Conservation (phyloP, 2,329 filamentous ascomycete genomes). For the Penicillium sp. region DNA sequence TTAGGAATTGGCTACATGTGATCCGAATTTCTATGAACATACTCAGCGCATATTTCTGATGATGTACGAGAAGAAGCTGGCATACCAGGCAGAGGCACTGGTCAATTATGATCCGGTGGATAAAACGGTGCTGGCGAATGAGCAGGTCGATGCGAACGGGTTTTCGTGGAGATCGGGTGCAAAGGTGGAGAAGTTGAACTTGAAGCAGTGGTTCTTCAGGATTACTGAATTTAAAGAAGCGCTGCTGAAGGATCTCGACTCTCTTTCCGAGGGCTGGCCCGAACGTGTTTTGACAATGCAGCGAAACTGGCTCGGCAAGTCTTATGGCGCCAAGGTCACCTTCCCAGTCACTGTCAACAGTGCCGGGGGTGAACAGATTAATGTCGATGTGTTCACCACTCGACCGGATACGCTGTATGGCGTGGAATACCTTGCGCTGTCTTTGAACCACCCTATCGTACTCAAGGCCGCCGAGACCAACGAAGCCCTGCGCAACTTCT, state of each 20-base stretch:
- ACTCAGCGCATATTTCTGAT: conserved; percentile 83
- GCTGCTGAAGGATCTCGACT: conserved; percentile 69
- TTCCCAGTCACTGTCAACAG: conserved; percentile 61
- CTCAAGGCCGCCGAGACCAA: conserved; percentile 60
- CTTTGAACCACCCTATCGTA: conserved; percentile 71
- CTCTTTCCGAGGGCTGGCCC: conserved; percentile 71
- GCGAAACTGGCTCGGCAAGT: conserved; percentile 84
- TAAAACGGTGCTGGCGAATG: conserved; percentile 85
- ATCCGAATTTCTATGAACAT: conserved; percentile 84
- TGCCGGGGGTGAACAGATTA: conserved; percentile 28
- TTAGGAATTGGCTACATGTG: conserved; percentile 81
- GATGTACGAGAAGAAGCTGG: conserved; percentile 71
- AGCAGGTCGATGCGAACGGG: conserved; percentile 86
- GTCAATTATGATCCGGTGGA: conserved; percentile 93
- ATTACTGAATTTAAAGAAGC: conserved; percentile 77
- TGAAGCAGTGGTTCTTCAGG: conserved; percentile 88
- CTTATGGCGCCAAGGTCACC: conserved; percentile 69
- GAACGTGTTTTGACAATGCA: conserved; percentile 82
- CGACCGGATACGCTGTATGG: conserved; percentile 84
- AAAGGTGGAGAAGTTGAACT: conserved; percentile 73
- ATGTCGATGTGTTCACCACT: conserved; percentile 78
- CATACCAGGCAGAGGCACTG: conserved; percentile 78
- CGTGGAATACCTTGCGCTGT: conserved; percentile 80
- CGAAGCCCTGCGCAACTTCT: conserved; percentile 64
- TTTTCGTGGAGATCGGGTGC: conserved; percentile 85